phyloP scores from a whole-genome alignment of 1,284 basidiomycete genomes.

The Hemileia vastatrix region DNA sequence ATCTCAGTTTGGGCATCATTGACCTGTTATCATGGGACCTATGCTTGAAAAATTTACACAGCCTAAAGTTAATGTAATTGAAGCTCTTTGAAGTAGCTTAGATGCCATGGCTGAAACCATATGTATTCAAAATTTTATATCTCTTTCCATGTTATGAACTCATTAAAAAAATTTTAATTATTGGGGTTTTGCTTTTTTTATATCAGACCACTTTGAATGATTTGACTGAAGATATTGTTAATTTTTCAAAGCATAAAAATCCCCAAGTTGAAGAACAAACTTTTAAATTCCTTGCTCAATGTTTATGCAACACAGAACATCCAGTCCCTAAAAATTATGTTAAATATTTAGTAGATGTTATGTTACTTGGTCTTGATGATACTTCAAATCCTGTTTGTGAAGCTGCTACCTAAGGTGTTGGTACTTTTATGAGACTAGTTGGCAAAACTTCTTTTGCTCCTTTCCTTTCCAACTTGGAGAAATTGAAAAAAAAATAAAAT shows the following conservation, averaged over 20 bases:
- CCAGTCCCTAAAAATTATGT: slow-evolving; percentile 66
- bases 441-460: slow-evolving; percentile 86
- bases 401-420: slow-evolving; percentile 76
- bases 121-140: slow-evolving; percentile 35
- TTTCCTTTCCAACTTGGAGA: slow-evolving; percentile 71
- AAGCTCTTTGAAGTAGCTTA: slow-evolving; percentile 73
- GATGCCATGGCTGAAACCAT: slow-evolving; percentile 83
- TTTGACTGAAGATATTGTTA: slow-evolving; percentile 71
- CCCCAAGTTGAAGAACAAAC: slow-evolving; percentile 94
- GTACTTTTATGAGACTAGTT: slow-evolving; percentile 91
- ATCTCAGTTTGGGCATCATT: slow-evolving; percentile 62
- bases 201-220: slow-evolving; percentile 66
- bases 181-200: slow-evolving; percentile 24
- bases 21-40: slow-evolving; percentile 62
- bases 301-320: slow-evolving; percentile 56
- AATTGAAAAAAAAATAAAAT: slow-evolving; percentile 88
- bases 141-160: neutral
- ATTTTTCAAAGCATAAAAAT: slow-evolving; percentile 77
- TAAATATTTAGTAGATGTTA: slow-evolving; percentile 69
- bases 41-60: slow-evolving; percentile 91
- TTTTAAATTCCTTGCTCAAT: slow-evolving; percentile 74
- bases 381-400: slow-evolving; percentile 81
- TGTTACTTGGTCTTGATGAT: slow-evolving; percentile 73
- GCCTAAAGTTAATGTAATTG: slow-evolving; percentile 78
- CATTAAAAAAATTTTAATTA: slow-evolving; percentile 11